Evolutionary conservation across 2,329 filamentous ascomycete genomes (phyloP).

Genomic region (Hymenoscyphus salicellus): DNA sequence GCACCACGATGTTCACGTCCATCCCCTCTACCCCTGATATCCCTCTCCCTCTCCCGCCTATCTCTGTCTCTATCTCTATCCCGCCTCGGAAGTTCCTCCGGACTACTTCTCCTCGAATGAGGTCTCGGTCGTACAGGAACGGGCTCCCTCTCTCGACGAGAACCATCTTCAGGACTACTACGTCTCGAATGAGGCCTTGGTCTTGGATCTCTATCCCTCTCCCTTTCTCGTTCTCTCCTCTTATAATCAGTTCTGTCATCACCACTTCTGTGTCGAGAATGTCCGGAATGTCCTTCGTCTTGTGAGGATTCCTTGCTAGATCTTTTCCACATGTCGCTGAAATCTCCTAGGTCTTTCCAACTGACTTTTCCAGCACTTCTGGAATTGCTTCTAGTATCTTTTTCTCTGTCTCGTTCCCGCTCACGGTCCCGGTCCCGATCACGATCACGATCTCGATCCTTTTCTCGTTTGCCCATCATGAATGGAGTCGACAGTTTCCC

Average conservation of each 20-base stretch:
- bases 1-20: neutral
- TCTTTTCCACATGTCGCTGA: constrained; percentile 18
- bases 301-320: constrained; percentile 19
- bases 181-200: constrained; percentile 9
- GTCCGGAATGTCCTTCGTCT: constrained; percentile 8
- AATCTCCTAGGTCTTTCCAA: constrained; percentile 25
- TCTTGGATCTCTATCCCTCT: constrained; percentile 9
- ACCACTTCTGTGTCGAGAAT: constrained; percentile 4
- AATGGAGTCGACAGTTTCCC: constrained; percentile 34
- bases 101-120: constrained; percentile 6
- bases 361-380: constrained; percentile 18
- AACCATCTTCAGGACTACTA: constrained; percentile 13
- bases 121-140: constrained; percentile 2
- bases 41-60: neutral
- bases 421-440: constrained; percentile 38
- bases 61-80: constrained; percentile 22
- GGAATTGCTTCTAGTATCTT: constrained; percentile 14
- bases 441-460: neutral
- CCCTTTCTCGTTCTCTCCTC: constrained; percentile 19
- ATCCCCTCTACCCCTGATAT: too few species aligned
- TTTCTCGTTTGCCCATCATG: constrained; percentile 25
- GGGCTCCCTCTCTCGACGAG: constrained; percentile 17
- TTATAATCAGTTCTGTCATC: constrained; percentile 15
- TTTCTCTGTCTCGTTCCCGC: constrained; percentile 27
- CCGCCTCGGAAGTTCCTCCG: constrained; percentile 8